These are phyloP conservation scores for Hordeum marinum DNA, from an alignment of 176 grass and related monocot genomes.

Conservation along the genomic window DNA sequence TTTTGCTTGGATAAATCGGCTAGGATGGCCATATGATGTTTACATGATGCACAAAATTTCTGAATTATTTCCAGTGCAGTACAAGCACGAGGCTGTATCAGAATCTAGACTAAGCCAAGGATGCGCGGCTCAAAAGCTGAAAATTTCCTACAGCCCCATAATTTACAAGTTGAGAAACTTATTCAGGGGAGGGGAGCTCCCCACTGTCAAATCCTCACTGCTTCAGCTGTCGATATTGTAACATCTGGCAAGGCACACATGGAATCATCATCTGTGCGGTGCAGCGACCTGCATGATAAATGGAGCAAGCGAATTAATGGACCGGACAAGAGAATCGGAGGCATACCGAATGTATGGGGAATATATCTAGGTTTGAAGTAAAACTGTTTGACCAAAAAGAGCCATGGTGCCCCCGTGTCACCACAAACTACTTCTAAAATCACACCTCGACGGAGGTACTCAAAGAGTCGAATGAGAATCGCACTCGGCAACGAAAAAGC, in stretches of 20 bases:
- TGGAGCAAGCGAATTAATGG: not conserved
- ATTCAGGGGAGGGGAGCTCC: not conserved
- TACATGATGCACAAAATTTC: slow-evolving; percentile 18
- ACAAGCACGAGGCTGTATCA: not conserved
- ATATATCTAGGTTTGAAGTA: not conserved
- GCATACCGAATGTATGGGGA: not conserved
- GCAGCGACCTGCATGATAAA: slow-evolving; percentile 25
- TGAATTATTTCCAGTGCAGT: slow-evolving; percentile 7
- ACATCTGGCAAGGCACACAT: not conserved
- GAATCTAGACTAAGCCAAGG: slow-evolving; percentile 21
- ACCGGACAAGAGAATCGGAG: not conserved
- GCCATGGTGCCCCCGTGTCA: not conserved
- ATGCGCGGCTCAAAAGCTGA: not conserved
- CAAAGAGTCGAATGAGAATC: not conserved
- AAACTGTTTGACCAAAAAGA: not conserved
- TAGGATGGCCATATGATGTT: not conserved
- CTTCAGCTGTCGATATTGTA: not conserved
- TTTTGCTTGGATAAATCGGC: not conserved
- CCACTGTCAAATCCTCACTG: not conserved
- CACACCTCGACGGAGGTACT: not conserved
- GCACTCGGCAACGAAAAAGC: not conserved
- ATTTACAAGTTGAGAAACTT: slow-evolving; percentile 37
- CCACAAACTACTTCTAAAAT: not conserved
- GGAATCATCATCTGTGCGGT: not conserved
- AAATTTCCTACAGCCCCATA: slow-evolving; percentile 20